Conservation (phyloP, 1,139 yeast species). For the Suhomyces terraborum region DNA sequence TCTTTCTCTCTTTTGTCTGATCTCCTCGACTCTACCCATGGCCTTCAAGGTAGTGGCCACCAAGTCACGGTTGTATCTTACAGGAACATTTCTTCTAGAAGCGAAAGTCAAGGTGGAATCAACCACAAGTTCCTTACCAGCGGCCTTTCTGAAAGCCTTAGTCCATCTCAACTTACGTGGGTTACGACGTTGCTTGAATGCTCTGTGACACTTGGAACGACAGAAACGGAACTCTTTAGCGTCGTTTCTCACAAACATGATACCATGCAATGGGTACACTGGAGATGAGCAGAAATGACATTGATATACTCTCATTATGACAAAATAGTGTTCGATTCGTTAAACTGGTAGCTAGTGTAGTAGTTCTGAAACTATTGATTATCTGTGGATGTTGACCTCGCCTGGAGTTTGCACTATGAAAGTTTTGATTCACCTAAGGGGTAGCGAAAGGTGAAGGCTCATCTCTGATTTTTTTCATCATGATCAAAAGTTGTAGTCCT, state of each 20-base stretch:
- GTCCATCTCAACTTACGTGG: conserved; percentile 99
- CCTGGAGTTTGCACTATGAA: conserved; percentile 4
- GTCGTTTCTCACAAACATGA: conserved; percentile 96
- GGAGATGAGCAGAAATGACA: conserved; percentile 99
- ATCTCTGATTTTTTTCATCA: conserved; percentile 10
- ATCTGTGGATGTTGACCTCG: conserved; percentile 6
- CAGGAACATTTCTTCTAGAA: conserved; percentile 96
- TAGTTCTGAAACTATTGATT: not conserved
- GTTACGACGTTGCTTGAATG: conserved; percentile 97
- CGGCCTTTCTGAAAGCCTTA: conserved; percentile 98
- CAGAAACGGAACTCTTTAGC: conserved; percentile 97
- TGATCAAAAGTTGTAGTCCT: conserved; percentile 5
- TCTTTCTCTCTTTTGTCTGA: conserved; percentile 93
- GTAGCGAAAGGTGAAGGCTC: conserved; percentile 5
- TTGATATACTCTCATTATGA: conserved; percentile 80
- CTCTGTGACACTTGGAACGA: conserved; percentile 96
- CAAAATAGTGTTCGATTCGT: conserved; percentile 4
- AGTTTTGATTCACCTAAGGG: conserved; percentile 1
- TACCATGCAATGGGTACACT: conserved; percentile 96
- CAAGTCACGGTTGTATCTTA: conserved; percentile 93
- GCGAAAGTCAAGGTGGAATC: conserved; percentile 96
- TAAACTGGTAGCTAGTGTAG: not conserved
- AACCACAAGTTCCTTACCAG: conserved; percentile 97
- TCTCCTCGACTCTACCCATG: conserved; percentile 94
- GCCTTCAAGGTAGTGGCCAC: conserved; percentile 93